Percentiles rank a stretch among this genome's conserved stretches.
Conservation (phyloP, 2,329 filamentous ascomycete genomes). For the Cladosporium colombiae region DNA sequence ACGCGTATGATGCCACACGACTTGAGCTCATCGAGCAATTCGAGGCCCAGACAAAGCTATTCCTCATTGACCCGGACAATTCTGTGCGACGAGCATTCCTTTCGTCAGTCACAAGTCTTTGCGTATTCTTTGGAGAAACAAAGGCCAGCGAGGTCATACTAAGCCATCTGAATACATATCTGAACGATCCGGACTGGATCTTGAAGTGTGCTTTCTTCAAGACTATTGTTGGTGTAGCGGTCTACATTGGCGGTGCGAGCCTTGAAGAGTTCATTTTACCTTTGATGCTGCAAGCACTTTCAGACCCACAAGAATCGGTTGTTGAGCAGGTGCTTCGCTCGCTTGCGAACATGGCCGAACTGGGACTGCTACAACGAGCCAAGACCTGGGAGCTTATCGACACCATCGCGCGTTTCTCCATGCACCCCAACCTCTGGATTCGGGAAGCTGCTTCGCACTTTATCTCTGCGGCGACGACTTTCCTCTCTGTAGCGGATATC, state of each 20-base stretch:
- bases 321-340: conserved; percentile 88
- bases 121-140: conserved; percentile 90
- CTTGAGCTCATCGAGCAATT: conserved; percentile 80
- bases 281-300: conserved; percentile 91
- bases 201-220: conserved; percentile 97
- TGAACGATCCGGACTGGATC: conserved; percentile 96
- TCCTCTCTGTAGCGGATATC: conserved; percentile 75
- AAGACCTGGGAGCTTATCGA: conserved; percentile 88
- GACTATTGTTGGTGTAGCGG: conserved; percentile 87
- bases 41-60: conserved; percentile 81
- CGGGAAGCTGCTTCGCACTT: conserved; percentile 86
- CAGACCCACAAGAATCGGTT: conserved; percentile 90
- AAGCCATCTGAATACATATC: conserved; percentile 92
- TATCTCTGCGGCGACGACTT: conserved; percentile 72
- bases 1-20: conserved; percentile 84
- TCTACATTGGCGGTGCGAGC: conserved; percentile 84
- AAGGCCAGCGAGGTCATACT: conserved; percentile 94
- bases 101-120: conserved; percentile 86
- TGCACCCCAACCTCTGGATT: conserved; percentile 96
- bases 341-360: conserved; percentile 79
- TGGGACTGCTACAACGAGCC: conserved; percentile 81
- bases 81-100: conserved; percentile 89
- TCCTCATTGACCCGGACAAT: conserved; percentile 83
- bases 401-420: conserved; percentile 77
- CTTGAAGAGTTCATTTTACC: conserved; percentile 95